Percentiles rank a stretch among this genome's conserved stretches.
Evolutionary conservation across 2,329 filamentous ascomycete species (phyloP).

Genomic region (Fusarium verticillioides): DNA sequence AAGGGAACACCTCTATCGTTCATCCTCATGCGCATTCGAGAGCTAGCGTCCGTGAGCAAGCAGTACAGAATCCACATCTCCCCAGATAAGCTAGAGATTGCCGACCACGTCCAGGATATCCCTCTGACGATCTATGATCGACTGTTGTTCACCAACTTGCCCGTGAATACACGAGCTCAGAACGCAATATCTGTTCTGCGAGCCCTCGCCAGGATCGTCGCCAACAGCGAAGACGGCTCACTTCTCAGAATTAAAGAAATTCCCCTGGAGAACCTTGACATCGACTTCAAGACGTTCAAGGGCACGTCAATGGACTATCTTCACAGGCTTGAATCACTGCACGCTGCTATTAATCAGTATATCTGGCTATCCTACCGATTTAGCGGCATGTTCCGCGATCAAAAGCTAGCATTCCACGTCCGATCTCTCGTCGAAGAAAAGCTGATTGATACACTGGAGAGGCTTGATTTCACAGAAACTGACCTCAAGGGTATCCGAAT

Average conservation of each 20-base stretch:
- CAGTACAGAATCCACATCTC: slow-evolving; percentile 75
- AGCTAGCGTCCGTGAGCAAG: slow-evolving; percentile 71
- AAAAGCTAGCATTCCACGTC: slow-evolving; percentile 80
- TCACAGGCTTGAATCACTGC: slow-evolving; percentile 76
- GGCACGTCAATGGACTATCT: slow-evolving; percentile 67
- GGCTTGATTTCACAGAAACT: slow-evolving; percentile 62
- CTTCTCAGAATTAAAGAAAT: slow-evolving; percentile 78
- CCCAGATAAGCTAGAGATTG: slow-evolving; percentile 70
- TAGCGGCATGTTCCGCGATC: slow-evolving; percentile 79
- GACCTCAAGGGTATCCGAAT: slow-evolving; percentile 45
- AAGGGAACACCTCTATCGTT: slow-evolving; percentile 84
- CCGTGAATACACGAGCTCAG: slow-evolving; percentile 66
- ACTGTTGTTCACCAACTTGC: slow-evolving; percentile 78
- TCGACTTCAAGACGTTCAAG: slow-evolving; percentile 58
- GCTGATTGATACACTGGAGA: slow-evolving; percentile 63
- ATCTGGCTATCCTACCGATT: slow-evolving; percentile 95
- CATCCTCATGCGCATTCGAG: slow-evolving; percentile 79
- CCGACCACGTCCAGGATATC: slow-evolving; percentile 79
- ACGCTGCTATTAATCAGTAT: slow-evolving; percentile 86
- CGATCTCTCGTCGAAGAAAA: slow-evolving; percentile 81
- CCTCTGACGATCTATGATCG: slow-evolving; percentile 78
- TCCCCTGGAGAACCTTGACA: slow-evolving; percentile 78
- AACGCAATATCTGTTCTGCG: slow-evolving; percentile 63
- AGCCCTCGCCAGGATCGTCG: slow-evolving; percentile 76
- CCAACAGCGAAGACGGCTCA: slow-evolving; percentile 71